Conservation (phyloP, 305 asterid species). For the Fraxinus latifolia region DNA sequence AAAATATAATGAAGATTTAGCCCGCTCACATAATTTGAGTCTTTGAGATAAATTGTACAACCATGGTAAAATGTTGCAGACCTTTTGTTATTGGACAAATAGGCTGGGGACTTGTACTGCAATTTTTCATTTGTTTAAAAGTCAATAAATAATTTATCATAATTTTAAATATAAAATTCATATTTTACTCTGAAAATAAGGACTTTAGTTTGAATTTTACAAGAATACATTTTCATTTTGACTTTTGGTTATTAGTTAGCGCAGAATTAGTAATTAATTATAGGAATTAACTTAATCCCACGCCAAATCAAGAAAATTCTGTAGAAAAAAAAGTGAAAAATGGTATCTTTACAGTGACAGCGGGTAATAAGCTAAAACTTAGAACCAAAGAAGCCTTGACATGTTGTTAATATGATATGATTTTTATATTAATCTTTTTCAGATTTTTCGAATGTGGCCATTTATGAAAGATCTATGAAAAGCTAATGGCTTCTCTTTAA, state of each 20-base stretch:
- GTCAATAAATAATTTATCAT: background rate
- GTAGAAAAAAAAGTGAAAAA: background rate
- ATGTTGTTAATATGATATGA: background rate
- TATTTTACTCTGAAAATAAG: background rate
- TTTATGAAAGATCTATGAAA: background rate
- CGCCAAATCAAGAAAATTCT: background rate
- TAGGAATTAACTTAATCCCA: background rate
- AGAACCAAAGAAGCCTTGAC: background rate
- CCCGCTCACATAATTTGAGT: background rate
- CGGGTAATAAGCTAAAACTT: background rate
- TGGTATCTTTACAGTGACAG: background rate
- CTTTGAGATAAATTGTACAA: background rate
- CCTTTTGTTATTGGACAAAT: background rate
- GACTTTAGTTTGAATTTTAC: background rate
- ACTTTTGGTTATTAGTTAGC: background rate
- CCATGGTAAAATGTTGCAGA: background rate
- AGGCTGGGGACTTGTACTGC: background rate
- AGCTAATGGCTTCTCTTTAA: background rate
- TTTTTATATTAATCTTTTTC: background rate
- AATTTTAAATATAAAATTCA: background rate
- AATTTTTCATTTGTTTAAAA: background rate
- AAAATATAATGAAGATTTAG: background rate
- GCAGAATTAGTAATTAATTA: background rate
- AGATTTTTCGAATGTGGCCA: background rate
- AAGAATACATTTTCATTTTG: background rate